Evolutionary conservation across 352 stramenopile species (phyloP).

Genomic region (Thraustochytrium sp.): DNA sequence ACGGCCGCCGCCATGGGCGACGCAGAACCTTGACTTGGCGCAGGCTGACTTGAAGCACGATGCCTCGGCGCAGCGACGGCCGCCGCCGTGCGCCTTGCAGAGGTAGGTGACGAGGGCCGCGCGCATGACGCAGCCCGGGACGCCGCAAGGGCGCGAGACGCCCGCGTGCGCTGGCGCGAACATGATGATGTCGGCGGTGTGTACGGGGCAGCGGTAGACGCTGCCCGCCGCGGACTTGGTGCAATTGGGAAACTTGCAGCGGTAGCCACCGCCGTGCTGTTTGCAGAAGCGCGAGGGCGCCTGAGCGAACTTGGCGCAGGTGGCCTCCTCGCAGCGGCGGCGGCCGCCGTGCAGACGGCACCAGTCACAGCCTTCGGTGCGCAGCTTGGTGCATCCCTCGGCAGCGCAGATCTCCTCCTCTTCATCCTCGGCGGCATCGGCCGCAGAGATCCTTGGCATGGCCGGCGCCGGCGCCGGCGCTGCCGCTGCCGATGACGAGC

Average conservation of each 20-base stretch:
- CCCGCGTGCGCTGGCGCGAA: conserved; percentile 65
- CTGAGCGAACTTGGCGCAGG: neutral
- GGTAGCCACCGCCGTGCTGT: neutral
- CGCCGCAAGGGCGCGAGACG: conserved; percentile 72
- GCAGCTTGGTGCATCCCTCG: neutral
- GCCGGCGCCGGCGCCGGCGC: too few species aligned
- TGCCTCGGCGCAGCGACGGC: conserved; percentile 56
- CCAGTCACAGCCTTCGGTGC: neutral
- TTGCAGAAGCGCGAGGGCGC: conserved; percentile 17
- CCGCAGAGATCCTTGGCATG: too few species aligned
- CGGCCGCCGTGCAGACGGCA: neutral
- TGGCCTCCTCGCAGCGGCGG: neutral
- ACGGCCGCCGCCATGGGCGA: conserved; percentile 66
- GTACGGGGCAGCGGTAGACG: neutral
- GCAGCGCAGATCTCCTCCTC: neutral
- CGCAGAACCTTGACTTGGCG: conserved; percentile 67
- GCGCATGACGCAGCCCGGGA: conserved; percentile 71
- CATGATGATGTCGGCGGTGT: conserved; percentile 40
- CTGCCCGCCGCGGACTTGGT: conserved; percentile 64
- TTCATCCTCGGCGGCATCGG: neutral
- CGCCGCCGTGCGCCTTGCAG: conserved; percentile 70
- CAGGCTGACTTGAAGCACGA: conserved; percentile 75
- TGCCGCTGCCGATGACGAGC: too few species aligned
- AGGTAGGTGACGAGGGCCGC: conserved; percentile 60
- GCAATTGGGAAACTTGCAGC: conserved; percentile 4